Evolutionary conservation across 2,329 filamentous ascomycete species (phyloP), one percentile per base, ranked within the genome.

Genomic region (Sordariomycetes sp.): DNA sequence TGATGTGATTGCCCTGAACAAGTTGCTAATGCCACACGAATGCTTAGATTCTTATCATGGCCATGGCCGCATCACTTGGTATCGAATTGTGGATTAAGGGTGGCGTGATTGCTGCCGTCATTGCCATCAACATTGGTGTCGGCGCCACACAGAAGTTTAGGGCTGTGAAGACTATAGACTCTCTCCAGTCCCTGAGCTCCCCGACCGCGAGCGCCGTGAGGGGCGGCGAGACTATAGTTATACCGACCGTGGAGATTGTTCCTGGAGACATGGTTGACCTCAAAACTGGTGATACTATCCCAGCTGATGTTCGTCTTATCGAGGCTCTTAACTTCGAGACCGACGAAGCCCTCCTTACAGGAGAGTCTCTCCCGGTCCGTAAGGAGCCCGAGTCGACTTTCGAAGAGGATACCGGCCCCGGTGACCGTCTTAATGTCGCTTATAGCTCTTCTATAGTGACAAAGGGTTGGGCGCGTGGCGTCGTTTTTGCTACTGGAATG

Each of bases 271-370:
- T 32, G 8, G 8, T 32, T 2, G 72, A 76, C 61, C 71, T 85
- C 28, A 80, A 84, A 1, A 79, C 74, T 1, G 82, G 83, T 52
- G 81, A 83, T 61, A 81, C 80, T n/a, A 74, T 85, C 25, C 82
- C 82, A 20, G 82, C 82, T 3, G 83, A 86, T 63, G 68, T 85
- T 7, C 74, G 81, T 55, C 65, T 79, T 2, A 63, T 83, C 46
- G 79, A 85, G 61, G 78, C 76, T 28, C 79, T 87, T 72, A 88
- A 88, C 68, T 78, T 86, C 48, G 83, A 85, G 63, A 86, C 83
- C 61, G 85, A 90, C 61, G 83, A 86, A 66, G 81, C 82, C 1
- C 74, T 85, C 20, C 75, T 86, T 14, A 87, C 83, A 1, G 83
- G 83, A 54, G 83, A 87, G 67, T 84, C 83, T 10, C 71, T 85